These are phyloP conservation scores for Populus pruinosa DNA, from an alignment of 345 rosid genomes.

Conservation along the genomic window DNA sequence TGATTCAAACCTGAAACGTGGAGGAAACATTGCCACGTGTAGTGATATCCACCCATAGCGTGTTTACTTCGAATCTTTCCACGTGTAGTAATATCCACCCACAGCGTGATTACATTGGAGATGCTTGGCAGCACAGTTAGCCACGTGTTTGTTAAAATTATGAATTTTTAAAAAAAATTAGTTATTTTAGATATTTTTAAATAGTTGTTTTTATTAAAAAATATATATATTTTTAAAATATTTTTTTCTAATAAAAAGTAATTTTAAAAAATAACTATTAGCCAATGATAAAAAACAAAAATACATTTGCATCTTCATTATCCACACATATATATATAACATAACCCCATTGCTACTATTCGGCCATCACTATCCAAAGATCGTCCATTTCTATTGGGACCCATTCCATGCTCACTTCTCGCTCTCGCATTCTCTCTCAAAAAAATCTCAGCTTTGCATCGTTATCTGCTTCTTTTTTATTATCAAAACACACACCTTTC, in stretches of 20 bases:
- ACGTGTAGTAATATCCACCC: neutral
- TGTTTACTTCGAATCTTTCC: neutral
- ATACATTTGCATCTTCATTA: neutral
- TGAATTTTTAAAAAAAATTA: too few species aligned
- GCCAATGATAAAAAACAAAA: too few species aligned
- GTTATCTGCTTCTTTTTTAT: conserved; percentile 22
- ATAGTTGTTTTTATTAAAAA: too few species aligned
- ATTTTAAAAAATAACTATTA: too few species aligned
- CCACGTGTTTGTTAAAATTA: too few species aligned
- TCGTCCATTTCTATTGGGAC: neutral
- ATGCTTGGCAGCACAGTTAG: too few species aligned
- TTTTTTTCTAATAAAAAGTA: too few species aligned
- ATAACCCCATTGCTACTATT: neutral
- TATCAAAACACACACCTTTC: conserved; percentile 13
- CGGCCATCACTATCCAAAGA: too few species aligned
- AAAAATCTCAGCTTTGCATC: neutral
- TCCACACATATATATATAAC: neutral
- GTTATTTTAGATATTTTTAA: too few species aligned
- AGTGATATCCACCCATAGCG: neutral
- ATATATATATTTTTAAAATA: too few species aligned
- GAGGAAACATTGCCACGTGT: neutral
- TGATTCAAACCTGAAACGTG: neutral
- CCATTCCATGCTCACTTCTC: conserved; percentile 31
- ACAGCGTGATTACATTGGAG: neutral
- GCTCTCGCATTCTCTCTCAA: conserved; percentile 7